phyloP scores from a whole-genome alignment of 2,329 filamentous ascomycete species.

The Lasiodiplodia sp. region DNA sequence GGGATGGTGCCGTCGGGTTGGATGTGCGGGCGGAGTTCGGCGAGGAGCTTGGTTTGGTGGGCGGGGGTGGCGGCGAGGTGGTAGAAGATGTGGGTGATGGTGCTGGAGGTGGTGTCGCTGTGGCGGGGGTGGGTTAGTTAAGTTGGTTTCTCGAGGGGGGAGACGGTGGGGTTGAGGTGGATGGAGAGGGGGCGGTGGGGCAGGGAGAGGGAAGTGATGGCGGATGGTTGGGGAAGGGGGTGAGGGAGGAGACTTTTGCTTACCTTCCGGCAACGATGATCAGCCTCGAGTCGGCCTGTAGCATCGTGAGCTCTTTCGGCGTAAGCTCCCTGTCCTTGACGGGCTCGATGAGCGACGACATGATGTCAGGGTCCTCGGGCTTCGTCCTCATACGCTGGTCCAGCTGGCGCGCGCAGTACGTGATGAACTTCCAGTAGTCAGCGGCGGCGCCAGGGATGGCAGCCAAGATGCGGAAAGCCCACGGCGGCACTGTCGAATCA shows the following conservation, averaged over 20 bases:
- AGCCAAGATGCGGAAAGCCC: constrained; percentile 43
- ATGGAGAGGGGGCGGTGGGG: background rate
- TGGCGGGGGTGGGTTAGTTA: constrained; percentile 46
- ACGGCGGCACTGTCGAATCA: constrained; percentile 34
- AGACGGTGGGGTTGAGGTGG: background rate
- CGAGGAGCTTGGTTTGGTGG: constrained; percentile 40
- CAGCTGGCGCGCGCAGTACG: constrained; percentile 40
- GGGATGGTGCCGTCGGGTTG: constrained; percentile 38
- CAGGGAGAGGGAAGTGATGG: background rate
- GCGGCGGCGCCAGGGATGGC: constrained; percentile 41
- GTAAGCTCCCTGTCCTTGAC: background rate
- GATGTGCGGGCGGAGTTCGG: constrained; percentile 42
- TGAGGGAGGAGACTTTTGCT: background rate
- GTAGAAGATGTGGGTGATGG: constrained; percentile 21
- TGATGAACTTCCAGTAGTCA: constrained; percentile 41
- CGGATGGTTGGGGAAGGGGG: too few relatives aligned
- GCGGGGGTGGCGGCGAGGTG: constrained; percentile 35
- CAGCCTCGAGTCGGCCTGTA: constrained; percentile 44
- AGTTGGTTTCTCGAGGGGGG: constrained; percentile 12
- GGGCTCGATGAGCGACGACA: constrained; percentile 20
- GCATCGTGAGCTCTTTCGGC: constrained; percentile 2
- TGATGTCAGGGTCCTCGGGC: constrained; percentile 16
- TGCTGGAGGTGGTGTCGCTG: constrained; percentile 26
- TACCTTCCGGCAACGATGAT: constrained; percentile 42
- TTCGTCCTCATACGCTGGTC: constrained; percentile 32